Conservation (phyloP, 2,329 filamentous ascomycete genomes). For the Paecilomyces niveus region DNA sequence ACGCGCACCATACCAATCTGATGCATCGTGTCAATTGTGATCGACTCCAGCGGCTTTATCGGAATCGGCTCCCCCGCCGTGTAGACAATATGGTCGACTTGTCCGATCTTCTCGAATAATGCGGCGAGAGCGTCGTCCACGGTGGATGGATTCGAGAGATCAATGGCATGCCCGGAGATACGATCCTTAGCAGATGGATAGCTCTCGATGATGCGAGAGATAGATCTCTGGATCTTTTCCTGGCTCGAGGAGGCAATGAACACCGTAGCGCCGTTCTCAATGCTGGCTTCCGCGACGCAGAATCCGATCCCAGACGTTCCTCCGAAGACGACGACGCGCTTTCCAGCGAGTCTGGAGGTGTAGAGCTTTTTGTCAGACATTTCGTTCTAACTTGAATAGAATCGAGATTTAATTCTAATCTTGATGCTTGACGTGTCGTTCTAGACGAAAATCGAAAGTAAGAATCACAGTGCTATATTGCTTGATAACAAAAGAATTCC, state of each 20-base stretch:
- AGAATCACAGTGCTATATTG: not conserved
- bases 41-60: not conserved
- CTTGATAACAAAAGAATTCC: not conserved
- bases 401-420: not conserved
- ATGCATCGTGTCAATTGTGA: not conserved
- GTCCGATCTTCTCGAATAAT: not conserved
- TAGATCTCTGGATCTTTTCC: not conserved
- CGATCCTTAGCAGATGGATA: not conserved
- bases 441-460: not conserved
- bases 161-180: not conserved
- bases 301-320: conserved; percentile 6
- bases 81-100: not conserved
- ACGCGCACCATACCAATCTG: not conserved
- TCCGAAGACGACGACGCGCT: not conserved
- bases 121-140: not conserved
- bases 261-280: conserved; percentile 5
- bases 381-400: not conserved
- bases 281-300: conserved; percentile 13
- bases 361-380: not conserved
- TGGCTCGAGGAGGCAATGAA: not conserved
- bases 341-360: not conserved
- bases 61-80: not conserved
- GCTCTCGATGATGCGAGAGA: not conserved
- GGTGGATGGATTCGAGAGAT: not conserved
- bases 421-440: not conserved